Percentiles rank a stretch among this genome's conserved stretches.
Conservation (phyloP, 202 grass and related monocot genomes). For the Brachypodium distachyon region DNA sequence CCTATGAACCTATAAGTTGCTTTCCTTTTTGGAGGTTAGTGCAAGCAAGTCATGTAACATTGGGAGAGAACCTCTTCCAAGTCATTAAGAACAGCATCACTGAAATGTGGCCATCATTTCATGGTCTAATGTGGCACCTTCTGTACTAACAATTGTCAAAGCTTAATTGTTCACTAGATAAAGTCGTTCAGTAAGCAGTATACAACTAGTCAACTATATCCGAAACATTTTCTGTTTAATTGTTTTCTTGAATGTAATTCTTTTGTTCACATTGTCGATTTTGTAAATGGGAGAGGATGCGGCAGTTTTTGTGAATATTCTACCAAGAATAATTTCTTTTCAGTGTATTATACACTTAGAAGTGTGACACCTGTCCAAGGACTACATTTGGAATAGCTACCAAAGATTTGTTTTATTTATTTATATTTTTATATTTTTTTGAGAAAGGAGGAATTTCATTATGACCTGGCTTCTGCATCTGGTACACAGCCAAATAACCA, state of each 20-base stretch:
- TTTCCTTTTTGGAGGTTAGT: not conserved
- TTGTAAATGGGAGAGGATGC: not conserved
- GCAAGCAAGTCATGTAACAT: not conserved
- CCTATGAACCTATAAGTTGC: not conserved
- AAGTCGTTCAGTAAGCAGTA: slow-evolving; percentile 4
- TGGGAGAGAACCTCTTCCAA: not conserved
- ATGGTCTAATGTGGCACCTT: not conserved
- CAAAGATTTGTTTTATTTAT: too few species aligned
- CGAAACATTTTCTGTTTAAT: not conserved
- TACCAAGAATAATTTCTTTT: not conserved
- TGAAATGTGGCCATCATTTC: not conserved
- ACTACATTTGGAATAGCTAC: not conserved
- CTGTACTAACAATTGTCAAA: not conserved
- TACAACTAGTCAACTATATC: not conserved
- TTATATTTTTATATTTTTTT: too few species aligned
- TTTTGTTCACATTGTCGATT: not conserved
- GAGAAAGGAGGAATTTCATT: too few species aligned
- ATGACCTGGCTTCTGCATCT: too few species aligned
- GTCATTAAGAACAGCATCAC: not conserved
- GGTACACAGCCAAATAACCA: too few species aligned
- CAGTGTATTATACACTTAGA: not conserved
- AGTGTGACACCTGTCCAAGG: not conserved
- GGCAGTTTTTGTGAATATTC: not conserved
- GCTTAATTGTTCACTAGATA: not conserved
- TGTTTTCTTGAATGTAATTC: not conserved